Base-by-base conservation (phyloP, 768 basidiomycete species). In the Hortiboletus campestris region DNA sequence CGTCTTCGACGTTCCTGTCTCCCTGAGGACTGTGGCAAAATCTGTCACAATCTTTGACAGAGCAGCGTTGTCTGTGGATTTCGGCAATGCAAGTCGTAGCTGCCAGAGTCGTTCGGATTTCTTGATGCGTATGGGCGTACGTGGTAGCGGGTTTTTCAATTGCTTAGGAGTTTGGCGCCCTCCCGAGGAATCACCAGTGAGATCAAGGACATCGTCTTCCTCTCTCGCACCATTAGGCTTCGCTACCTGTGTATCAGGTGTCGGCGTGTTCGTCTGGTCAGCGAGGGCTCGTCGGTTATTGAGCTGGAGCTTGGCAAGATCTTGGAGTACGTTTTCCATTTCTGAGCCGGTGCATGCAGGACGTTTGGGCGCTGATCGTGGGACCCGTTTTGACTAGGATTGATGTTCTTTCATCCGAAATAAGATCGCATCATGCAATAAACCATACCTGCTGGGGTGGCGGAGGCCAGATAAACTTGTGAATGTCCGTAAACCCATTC, bases 401-500 rank as follows among this genome's bases (percentile, higher is more conserved):
- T 17, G 25, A 34, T 36, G 3, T 40, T 50, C 13, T 48, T 29
- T 62, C 43, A 59, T 45, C 43, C 4, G 16, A 32, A 35, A 53
- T 20, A 42, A 43, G 36, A 28, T 25, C 29, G 5, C 11, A 29
- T 41, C 35, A 31, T 10, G 12, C 36, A 49, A 51, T 45, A 16
- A 53, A 49, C 14, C 57, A 13, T 66, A 75, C 69, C 71, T 69
- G 68, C 45, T 65, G 54, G 60, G 61, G 70, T n/a, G 79, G 80
- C 12, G 87, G 84, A 4, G 88, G 88, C 89, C 89, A 91, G 39
- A 89, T 74, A 61, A 91, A 88, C 28, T 76, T 79, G 28, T 87
- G 82, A 49, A 76, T 75, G 20, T 77, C 74, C 3, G 76, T 76
- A 59, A 81, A 88, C 12, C 88, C 89, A 40, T 77, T 71, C 16